phyloP scores from a whole-genome alignment of 106 monocot genomes.

The Dendrobium chrysotoxum region DNA sequence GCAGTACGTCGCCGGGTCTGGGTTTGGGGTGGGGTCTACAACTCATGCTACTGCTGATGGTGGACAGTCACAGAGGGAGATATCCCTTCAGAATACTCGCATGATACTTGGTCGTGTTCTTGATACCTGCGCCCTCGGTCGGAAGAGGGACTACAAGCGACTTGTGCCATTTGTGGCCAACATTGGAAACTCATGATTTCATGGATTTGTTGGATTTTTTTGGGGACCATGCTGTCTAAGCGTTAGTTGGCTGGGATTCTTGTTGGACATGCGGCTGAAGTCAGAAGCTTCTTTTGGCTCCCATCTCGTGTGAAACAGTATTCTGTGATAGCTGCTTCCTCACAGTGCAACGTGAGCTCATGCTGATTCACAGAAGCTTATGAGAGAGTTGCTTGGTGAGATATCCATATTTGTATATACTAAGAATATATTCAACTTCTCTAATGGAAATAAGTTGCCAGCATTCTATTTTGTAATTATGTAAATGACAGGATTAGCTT shows the following conservation, averaged over 20 bases:
- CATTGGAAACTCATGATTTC: not conserved
- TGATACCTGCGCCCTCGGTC: conserved; percentile 79
- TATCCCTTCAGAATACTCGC: conserved; percentile 77
- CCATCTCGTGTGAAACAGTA: not conserved
- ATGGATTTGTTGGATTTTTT: no score
- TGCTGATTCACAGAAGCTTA: not conserved
- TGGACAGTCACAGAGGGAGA: conserved; percentile 52
- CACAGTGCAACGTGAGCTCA: not conserved
- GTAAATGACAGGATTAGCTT: not conserved
- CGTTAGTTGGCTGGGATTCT: no score
- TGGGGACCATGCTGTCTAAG: no score
- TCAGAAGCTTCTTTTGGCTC: not conserved
- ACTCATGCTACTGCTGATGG: conserved; percentile 26
- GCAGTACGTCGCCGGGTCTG: conserved; percentile 54
- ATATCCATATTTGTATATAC: not conserved
- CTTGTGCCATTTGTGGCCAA: conserved; percentile 90
- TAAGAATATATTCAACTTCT: not conserved
- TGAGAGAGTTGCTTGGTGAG: not conserved
- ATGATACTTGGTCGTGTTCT: conserved; percentile 86
- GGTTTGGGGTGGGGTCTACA: conserved; percentile 27
- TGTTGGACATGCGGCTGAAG: no score
- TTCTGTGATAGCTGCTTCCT: not conserved
- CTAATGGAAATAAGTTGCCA: not conserved
- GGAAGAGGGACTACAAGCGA: conserved; percentile 88
- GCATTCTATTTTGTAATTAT: not conserved